These are phyloP conservation scores for Triticum timopheevii DNA, from an alignment of 176 grass and related monocot genomes.

Conservation along the genomic window DNA sequence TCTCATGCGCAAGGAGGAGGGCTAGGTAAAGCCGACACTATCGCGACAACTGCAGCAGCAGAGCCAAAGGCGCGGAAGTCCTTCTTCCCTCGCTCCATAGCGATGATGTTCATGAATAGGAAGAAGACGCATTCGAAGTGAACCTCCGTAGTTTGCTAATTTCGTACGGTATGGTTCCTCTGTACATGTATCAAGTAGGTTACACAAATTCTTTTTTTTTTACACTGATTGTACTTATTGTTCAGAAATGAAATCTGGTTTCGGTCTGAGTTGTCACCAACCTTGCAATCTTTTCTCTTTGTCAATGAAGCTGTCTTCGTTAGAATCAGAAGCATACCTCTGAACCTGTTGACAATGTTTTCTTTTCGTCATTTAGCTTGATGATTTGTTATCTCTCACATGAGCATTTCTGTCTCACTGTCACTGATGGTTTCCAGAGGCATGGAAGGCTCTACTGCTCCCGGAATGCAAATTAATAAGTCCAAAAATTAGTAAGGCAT, in stretches of 20 bases:
- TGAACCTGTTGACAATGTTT: not conserved
- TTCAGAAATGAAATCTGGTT: slow-evolving; percentile 8
- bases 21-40: slow-evolving; percentile 33
- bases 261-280: not conserved
- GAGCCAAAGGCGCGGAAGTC: slow-evolving; percentile 41
- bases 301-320: not conserved
- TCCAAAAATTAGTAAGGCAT: not conserved
- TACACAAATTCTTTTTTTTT: not conserved
- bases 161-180: slow-evolving; percentile 17
- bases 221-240: not conserved
- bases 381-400: not conserved
- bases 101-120: slow-evolving; percentile 52
- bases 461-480: not conserved
- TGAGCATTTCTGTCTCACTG: not conserved
- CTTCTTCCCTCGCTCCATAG: slow-evolving; percentile 52
- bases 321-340: not conserved
- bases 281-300: not conserved
- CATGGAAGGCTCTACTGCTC: not conserved
- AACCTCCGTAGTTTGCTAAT: not conserved
- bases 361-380: not conserved
- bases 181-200: slow-evolving; percentile 43
- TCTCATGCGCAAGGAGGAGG: slow-evolving; percentile 1
- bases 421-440: not conserved
- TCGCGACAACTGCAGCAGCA: slow-evolving; percentile 12
- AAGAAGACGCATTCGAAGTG: slow-evolving; percentile 64